A percentile compares a stretch with the other conserved stretches of the same genome.
These are phyloP conservation scores for Claviceps lovelessii DNA, from an alignment of 2,329 filamentous ascomycete species.

Conservation along the genomic window DNA sequence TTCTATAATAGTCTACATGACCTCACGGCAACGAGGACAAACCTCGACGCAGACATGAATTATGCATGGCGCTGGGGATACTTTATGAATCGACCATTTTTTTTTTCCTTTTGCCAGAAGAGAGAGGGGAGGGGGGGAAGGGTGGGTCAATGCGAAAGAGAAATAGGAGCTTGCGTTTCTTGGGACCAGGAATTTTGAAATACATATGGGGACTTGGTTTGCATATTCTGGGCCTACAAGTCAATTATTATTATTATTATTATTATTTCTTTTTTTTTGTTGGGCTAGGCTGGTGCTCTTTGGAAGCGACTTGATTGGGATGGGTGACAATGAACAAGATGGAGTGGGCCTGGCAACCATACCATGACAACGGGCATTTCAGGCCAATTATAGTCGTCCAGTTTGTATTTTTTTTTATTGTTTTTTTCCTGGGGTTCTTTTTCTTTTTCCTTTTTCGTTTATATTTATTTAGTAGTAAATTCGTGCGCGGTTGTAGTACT, in stretches of 20 bases:
- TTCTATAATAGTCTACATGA: neutral
- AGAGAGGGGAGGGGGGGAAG: too few relatives aligned
- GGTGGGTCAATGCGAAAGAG: neutral
- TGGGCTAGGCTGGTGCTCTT: neutral
- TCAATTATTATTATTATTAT: neutral
- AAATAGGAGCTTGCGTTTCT: neutral
- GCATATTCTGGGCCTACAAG: neutral
- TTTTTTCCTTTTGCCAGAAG: neutral
- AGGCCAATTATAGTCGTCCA: neutral
- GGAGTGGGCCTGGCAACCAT: neutral
- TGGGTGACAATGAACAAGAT: neutral
- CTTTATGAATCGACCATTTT: neutral
- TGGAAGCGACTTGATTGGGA: neutral
- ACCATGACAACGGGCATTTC: neutral
- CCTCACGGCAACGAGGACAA: neutral
- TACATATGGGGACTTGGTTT: neutral
- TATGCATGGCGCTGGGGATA: neutral
- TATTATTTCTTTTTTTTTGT: neutral
- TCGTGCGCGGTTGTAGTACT: neutral
- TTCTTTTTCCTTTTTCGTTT: neutral
- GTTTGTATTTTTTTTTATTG: neutral
- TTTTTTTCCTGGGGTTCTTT: neutral
- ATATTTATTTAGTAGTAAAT: neutral
- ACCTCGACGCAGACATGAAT: neutral
- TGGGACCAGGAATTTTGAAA: neutral